Evolutionary conservation across 352 stramenopile species (phyloP), one percentile per base, ranked within the genome.

Genomic region (Globisporangium paddicum): DNA sequence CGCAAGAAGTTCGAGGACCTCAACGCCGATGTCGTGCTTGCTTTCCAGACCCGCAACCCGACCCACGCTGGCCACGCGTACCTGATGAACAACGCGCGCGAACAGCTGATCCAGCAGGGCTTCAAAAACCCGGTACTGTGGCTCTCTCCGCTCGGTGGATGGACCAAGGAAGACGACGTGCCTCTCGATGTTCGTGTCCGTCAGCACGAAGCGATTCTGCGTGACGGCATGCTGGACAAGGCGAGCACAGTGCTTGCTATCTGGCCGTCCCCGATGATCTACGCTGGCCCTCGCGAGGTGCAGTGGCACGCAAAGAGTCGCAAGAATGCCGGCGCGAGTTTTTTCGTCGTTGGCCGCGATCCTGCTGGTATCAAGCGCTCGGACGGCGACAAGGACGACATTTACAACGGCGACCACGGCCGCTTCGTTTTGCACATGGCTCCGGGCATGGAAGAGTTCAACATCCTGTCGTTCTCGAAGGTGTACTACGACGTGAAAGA

Each of bases 221-320:
- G 76, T 11, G 87, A 95, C 49, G 96, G 96, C 56, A 98, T 98
- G 86, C 82, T 99, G 16, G 93, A 99, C 79, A 93, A 95, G 54
- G 82, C 82, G n/a, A 98, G 86, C 51, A 99, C 97, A 1, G 96
- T 99, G 61, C 96, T 99, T 69, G 95, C 96, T 35, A 99, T 99
- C 64, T 99, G 97, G 97, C 97, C 97, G 30, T 94, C 95, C 61
- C 97, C 97, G 6, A 99, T 99, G 96, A 97, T 99, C 48, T 99
- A 99, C 74, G 97, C 95, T 26, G 97, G 97, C 13, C 97, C 97
- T 13, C 98, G 96, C 14, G 97, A 99, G 72, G 97, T 99, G 41
- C 88, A 98, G 71, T 99, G 98, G 83, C 97, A 99, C 75, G 97
- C 97, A 48, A 99, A 99, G 79, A 98, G 87, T 58, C 86, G 97